Evolutionary conservation across 1,284 basidiomycete genomes (phyloP).

Genomic region (Cutaneotrichosporon arboriforme): DNA sequence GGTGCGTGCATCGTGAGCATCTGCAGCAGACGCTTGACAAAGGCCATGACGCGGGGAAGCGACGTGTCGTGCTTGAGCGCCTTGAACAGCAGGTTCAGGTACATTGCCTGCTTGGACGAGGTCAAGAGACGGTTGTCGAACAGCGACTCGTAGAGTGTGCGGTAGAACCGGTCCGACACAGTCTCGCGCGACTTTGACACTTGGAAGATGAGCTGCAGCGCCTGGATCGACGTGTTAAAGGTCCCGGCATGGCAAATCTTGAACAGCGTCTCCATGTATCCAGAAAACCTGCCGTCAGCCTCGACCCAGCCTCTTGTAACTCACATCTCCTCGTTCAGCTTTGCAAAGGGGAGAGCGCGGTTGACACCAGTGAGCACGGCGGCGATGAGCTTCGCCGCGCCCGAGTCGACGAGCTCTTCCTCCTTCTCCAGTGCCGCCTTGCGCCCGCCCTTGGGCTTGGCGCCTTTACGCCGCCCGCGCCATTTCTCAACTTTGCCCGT

Average conservation of each 20-base stretch:
- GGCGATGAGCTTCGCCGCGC: constrained; percentile 76
- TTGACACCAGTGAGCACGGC: constrained; percentile 93
- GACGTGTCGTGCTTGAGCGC: constrained; percentile 75
- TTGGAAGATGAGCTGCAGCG: constrained; percentile 85
- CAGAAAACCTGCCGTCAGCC: constrained; percentile 60
- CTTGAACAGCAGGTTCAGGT: constrained; percentile 92
- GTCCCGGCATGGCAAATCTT: constrained; percentile 82
- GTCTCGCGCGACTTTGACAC: constrained; percentile 55
- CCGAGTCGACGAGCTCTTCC: constrained; percentile 65
- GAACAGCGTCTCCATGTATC: constrained; percentile 91
- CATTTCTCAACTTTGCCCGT: constrained; percentile 49
- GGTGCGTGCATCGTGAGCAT: constrained; percentile 69
- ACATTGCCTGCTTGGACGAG: constrained; percentile 95
- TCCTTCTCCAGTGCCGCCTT: constrained; percentile 35
- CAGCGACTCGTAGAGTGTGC: constrained; percentile 82
- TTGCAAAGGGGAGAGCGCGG: constrained; percentile 88
- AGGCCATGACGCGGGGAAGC: constrained; percentile 62
- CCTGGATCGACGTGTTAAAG: constrained; percentile 95
- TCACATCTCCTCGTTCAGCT: constrained; percentile 58
- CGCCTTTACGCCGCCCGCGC: constrained; percentile 45
- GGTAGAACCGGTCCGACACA: constrained; percentile 79
- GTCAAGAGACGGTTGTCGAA: constrained; percentile 73
- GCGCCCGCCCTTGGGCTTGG: constrained; percentile 41
- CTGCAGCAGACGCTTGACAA: constrained; percentile 83
- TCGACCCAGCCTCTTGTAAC: constrained; percentile 38